Base-by-base conservation (phyloP, 2,329 filamentous ascomycete genomes). In the Cytospora schulzeri region DNA sequence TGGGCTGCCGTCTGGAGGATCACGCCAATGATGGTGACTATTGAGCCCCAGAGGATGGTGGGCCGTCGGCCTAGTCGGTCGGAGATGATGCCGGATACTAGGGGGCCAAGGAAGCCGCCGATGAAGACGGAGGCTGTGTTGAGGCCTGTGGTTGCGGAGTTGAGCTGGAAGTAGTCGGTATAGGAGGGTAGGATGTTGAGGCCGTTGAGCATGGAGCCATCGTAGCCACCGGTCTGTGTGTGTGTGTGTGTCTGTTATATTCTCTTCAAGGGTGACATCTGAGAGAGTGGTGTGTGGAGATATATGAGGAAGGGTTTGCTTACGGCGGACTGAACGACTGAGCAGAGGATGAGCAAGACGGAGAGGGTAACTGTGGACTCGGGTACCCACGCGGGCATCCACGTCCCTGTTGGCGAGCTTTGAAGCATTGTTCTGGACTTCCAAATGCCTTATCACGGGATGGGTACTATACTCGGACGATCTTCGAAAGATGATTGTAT, bases 121-220 rank as follows among this genome's bases (percentile, higher is more conserved):
- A 87, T 82, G 69, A 80, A 85, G n/a, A 82, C 78, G 1, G 81
- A 81, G 0, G 83, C 80, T 5, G 83, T 86, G 68, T 86, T 85
- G 19, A 87, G 76, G 4, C 81, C 83, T 0, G 77, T 81, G 0
- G 83, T 85, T 0, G 81, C 79, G 0, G 80, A 71, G n/a, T 74
- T 85, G 9, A 87, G 78, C 4, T 78, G 68, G 73, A 87, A 87
- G 70, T 86, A 87, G 45, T 84, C 76, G 0, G 77, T 80, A 70
- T 86, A 87, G 0, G 79, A 80, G 0, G 83, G 83, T 19, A 87
- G 71, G 64, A 87, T 86, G 64, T 85, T 83, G 28, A 88, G 76
- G 0, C 82, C 83, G 65, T 86, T 85, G 73, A 85, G 76, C 75
- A 86, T 82, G 2, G 80, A 83, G 2, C 79, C 78, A 63, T 83